These are phyloP conservation scores for Paecilomyces variotii DNA, from an alignment of 2,329 filamentous ascomycete genomes.

Conservation along the genomic window DNA sequence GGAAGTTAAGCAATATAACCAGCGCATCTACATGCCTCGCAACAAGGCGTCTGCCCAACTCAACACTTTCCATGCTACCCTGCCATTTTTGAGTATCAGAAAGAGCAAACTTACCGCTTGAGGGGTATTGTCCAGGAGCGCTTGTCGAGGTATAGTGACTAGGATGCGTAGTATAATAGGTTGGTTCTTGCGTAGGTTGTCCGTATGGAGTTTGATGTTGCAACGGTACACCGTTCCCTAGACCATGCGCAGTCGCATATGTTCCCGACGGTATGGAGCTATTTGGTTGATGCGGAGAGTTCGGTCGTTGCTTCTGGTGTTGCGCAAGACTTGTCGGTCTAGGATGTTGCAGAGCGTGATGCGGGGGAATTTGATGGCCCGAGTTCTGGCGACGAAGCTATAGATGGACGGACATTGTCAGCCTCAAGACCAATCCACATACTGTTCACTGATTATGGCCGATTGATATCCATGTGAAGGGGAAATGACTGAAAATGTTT, in stretches of 20 bases:
- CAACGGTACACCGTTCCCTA: constrained; percentile 36
- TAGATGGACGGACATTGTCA: not conserved
- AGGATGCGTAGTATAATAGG: constrained; percentile 69
- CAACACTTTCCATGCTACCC: not conserved
- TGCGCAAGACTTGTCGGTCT: constrained; percentile 20
- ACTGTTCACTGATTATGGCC: not conserved
- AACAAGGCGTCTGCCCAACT: not conserved
- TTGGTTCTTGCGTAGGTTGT: constrained; percentile 58
- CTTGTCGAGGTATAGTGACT: constrained; percentile 78
- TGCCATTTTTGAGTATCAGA: constrained; percentile 1
- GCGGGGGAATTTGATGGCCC: constrained; percentile 22
- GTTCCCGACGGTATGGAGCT: constrained; percentile 20
- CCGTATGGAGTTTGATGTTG: constrained; percentile 58
- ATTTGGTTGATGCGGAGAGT: constrained; percentile 54
- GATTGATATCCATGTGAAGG: not conserved
- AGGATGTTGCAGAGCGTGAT: constrained; percentile 21
- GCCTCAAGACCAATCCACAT: not conserved
- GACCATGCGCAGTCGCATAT: constrained; percentile 20
- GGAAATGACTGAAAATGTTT: not conserved
- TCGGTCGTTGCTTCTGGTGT: constrained; percentile 38
- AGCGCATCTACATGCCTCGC: not conserved
- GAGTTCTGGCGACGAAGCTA: constrained; percentile 25
- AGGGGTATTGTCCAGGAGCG: constrained; percentile 74
- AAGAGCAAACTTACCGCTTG: constrained; percentile 59
- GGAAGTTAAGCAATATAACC: not conserved